Evolutionary conservation across 495 filamentous ascomycete species (phyloP).

Genomic region (Daldinia concentrica): DNA sequence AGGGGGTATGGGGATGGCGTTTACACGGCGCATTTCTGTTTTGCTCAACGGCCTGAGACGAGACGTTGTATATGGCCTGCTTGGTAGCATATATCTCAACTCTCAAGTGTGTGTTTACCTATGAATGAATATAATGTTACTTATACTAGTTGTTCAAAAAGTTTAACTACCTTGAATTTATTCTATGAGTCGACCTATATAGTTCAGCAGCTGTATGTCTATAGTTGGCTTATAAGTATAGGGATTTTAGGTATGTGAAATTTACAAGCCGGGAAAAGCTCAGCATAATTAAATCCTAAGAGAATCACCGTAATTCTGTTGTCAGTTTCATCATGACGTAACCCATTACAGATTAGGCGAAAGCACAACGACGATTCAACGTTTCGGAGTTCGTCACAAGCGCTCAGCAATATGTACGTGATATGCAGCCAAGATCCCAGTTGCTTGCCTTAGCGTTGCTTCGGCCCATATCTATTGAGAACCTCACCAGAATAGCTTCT

Average conservation of each 20-base stretch:
- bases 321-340: constrained; percentile 14
- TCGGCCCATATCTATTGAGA: constrained; percentile 1
- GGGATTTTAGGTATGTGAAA: neutral
- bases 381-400: constrained; percentile 14
- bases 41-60: neutral
- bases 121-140: neutral
- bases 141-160: neutral
- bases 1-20: neutral
- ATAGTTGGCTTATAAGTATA: neutral
- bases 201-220: neutral
- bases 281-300: neutral
- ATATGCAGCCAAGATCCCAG: constrained; percentile 27
- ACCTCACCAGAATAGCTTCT: neutral
- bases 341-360: constrained; percentile 6
- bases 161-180: neutral
- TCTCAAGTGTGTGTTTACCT: neutral
- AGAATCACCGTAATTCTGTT: neutral
- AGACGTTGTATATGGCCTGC: neutral
- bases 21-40: constrained; percentile 1
- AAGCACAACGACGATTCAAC: neutral
- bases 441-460: constrained; percentile 13
- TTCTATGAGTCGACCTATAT: too few relatives aligned
- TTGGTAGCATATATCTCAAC: constrained; percentile 1
- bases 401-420: neutral
- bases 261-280: neutral